Evolutionary conservation across 2,329 filamentous ascomycete species (phyloP).

Genomic region (Xylaria digitata): DNA sequence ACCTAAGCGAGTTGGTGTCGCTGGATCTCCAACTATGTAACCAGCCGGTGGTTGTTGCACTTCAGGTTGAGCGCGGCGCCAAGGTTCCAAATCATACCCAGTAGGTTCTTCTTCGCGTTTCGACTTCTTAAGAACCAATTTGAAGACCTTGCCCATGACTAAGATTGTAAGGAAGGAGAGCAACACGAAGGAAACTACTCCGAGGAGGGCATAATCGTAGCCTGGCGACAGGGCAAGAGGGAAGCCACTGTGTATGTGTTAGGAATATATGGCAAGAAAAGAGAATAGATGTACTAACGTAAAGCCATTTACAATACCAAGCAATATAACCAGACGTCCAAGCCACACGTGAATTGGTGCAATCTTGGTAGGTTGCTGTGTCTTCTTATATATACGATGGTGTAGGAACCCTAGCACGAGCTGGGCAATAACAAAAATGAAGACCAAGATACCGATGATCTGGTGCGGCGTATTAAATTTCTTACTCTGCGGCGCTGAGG

Average conservation of each 20-base stretch:
- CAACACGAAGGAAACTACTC: slow-evolving; percentile 58
- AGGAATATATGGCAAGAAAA: neutral
- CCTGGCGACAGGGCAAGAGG: slow-evolving; percentile 63
- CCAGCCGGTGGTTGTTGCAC: slow-evolving; percentile 11
- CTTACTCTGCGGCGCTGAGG: slow-evolving; percentile 56
- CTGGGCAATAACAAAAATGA: slow-evolving; percentile 63
- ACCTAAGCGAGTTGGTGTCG: slow-evolving; percentile 28
- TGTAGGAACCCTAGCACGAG: slow-evolving; percentile 66
- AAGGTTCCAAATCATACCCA: slow-evolving; percentile 49
- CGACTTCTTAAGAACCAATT: slow-evolving; percentile 45
- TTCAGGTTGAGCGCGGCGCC: slow-evolving; percentile 25
- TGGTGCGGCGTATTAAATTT: slow-evolving; percentile 66
- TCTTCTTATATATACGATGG: slow-evolving; percentile 64
- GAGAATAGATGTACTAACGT: slow-evolving; percentile 56
- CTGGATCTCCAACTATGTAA: slow-evolving; percentile 19
- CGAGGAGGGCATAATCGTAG: slow-evolving; percentile 61
- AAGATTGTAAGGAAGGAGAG: slow-evolving; percentile 54
- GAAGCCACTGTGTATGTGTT: slow-evolving; percentile 60
- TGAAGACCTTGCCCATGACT: slow-evolving; percentile 51
- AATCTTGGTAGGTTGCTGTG: slow-evolving; percentile 60
- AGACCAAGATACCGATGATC: slow-evolving; percentile 67
- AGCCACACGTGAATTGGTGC: slow-evolving; percentile 68
- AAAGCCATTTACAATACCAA: slow-evolving; percentile 68
- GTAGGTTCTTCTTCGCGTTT: slow-evolving; percentile 41
- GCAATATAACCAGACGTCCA: slow-evolving; percentile 63